These are phyloP conservation scores for Lodderomyces jiufengensis DNA, from an alignment of 1,139 yeast genomes.

Conservation along the genomic window DNA sequence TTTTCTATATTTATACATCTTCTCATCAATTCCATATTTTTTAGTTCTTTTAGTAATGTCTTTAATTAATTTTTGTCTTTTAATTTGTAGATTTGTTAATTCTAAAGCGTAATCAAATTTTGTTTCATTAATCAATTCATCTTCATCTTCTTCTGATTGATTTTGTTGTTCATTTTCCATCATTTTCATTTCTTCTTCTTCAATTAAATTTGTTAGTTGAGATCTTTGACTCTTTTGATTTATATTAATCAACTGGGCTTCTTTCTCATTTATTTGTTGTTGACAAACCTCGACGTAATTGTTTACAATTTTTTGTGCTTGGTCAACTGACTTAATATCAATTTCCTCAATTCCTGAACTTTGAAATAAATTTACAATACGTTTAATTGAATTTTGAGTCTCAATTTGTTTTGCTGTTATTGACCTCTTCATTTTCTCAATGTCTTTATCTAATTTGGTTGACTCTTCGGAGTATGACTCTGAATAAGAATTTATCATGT, in stretches of 20 bases:
- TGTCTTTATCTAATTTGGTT: constrained; percentile 19
- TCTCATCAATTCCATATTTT: constrained; percentile 40
- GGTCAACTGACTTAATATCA: constrained; percentile 22
- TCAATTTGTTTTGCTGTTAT: constrained; percentile 13
- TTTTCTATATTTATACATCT: constrained; percentile 40
- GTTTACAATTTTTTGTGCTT: constrained; percentile 25
- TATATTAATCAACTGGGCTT: constrained; percentile 26
- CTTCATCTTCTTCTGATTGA: constrained; percentile 11
- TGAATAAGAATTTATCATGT: constrained; percentile 44
- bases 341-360: constrained; percentile 22
- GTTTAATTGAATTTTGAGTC: constrained; percentile 7
- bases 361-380: constrained; percentile 9
- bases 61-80: constrained; percentile 43
- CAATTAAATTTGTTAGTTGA: constrained; percentile 27
- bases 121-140: constrained; percentile 19
- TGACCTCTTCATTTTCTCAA: constrained; percentile 17
- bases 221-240: constrained; percentile 31
- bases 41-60: constrained; percentile 35
- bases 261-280: constrained; percentile 32
- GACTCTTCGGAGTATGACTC: constrained; percentile 34
- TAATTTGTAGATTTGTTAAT: constrained; percentile 51
- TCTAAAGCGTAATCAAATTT: constrained; percentile 32
- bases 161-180: background rate
- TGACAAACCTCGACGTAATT: constrained; percentile 22
- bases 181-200: constrained; percentile 20